Conservation (phyloP, 371 early-diverging fungal genomes). For the Mortierella sp. region DNA sequence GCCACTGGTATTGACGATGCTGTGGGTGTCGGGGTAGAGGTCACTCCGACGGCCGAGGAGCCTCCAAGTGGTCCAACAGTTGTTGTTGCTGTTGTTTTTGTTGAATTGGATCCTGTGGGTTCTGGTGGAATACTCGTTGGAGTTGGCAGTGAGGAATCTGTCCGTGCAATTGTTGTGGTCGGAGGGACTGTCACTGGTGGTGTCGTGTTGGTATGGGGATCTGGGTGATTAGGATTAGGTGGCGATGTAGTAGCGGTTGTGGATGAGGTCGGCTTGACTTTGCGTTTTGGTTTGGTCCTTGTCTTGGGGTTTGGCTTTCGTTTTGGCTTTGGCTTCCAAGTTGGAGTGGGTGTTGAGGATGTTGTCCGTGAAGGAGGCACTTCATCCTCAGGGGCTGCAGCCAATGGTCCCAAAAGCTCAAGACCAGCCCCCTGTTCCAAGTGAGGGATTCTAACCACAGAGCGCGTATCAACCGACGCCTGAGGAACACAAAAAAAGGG, state of each 20-base stretch:
- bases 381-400: neutral
- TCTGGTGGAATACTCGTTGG: neutral
- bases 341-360: neutral
- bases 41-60: neutral
- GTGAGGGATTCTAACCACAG: neutral
- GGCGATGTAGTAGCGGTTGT: neutral
- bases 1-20: neutral
- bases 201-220: neutral
- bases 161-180: neutral
- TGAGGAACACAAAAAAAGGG: neutral
- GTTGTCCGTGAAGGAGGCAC: neutral
- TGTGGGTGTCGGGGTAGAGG: neutral
- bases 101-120: neutral
- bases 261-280: neutral
- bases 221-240: slow-evolving; percentile 5
- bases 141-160: neutral
- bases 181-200: neutral
- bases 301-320: neutral
- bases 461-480: neutral
- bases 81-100: neutral
- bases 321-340: neutral
- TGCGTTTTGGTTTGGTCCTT: neutral
- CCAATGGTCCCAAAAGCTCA: neutral
- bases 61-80: neutral
- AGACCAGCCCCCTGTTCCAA: neutral